Evolutionary conservation across 305 asterid species (phyloP).

Genomic region (Coffea humblotiana): DNA sequence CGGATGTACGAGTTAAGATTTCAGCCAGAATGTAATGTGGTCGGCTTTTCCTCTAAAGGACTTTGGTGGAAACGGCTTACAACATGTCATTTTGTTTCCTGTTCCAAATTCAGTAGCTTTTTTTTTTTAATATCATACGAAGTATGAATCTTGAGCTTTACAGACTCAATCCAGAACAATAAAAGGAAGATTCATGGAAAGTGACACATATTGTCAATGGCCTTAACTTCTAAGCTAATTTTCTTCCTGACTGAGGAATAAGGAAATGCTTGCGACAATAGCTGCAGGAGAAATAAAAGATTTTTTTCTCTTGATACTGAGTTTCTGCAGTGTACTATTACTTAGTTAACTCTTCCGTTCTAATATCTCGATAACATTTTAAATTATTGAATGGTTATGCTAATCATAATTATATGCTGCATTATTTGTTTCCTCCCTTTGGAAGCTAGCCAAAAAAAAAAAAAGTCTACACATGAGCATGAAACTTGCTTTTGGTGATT

Average conservation of each 20-base stretch:
- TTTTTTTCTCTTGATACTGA: background rate
- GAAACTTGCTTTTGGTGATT: background rate
- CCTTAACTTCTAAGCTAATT: too few species aligned
- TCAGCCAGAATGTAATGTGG: too few species aligned
- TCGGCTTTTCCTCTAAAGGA: background rate
- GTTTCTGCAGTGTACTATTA: background rate
- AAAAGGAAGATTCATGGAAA: background rate
- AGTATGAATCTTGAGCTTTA: background rate
- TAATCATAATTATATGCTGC: background rate
- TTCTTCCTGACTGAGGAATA: background rate
- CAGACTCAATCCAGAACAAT: background rate
- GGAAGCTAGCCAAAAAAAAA: background rate
- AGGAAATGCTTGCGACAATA: background rate
- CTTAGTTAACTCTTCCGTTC: background rate
- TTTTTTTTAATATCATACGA: too few species aligned
- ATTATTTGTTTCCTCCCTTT: background rate
- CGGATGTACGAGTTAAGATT: too few species aligned
- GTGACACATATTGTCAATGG: background rate
- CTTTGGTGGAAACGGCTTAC: background rate
- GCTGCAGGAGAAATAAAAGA: background rate
- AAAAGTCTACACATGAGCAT: background rate
- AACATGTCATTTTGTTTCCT: background rate
- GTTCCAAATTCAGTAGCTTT: background rate
- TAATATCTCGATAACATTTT: background rate
- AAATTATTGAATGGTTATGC: background rate